Evolutionary conservation across 257 asterid genomes (phyloP), one percentile per base, ranked within the genome.

Genomic region (Solanum ossicruentum): DNA sequence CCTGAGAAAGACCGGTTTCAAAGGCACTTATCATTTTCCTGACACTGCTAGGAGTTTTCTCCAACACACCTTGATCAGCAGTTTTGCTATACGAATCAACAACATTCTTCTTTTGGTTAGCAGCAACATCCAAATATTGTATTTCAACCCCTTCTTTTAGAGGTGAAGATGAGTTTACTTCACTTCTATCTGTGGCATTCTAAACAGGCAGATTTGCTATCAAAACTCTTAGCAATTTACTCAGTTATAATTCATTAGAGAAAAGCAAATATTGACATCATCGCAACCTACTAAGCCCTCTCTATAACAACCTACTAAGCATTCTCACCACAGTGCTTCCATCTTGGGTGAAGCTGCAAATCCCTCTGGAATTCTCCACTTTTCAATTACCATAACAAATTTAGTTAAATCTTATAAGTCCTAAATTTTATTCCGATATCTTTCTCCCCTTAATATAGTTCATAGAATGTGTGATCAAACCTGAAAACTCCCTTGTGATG

Each of bases 21-120:
- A 96, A 94, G 81, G 97, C 98, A 88, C 92, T 92, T 80, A 93
- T 92, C 94, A 94, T 91, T 88, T 93, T 96, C 88, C 86, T 91
- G 87, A 96, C 98, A 72, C 80, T 92, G 92, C 95, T 92, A 67
- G 92, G 90, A 88, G 82, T 88, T 90, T 65, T 90, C 85, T 87
- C 71, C 69, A 52, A 52, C 39, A 86, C 86, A 84, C 75, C 87
- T 86, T 85, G 92, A 70, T 85, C 82, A 73, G 56, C 89, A 47
- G 89, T 79, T 55, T 77, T n/a, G 26, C 72, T 85, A 57, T 89
- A 82, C 52, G 82, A 80, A 73, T 86, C 91, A 85, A 87, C 87
- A 28, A 61, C 56, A 69, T 86, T 86, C 72, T 86, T 86, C 77
- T 63, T 84, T 20, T 32, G 55, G 73, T 81, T 85, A 26, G 84